phyloP scores from a whole-genome alignment of 805 yeast species.

The Scheffersomyces amazonensis region DNA sequence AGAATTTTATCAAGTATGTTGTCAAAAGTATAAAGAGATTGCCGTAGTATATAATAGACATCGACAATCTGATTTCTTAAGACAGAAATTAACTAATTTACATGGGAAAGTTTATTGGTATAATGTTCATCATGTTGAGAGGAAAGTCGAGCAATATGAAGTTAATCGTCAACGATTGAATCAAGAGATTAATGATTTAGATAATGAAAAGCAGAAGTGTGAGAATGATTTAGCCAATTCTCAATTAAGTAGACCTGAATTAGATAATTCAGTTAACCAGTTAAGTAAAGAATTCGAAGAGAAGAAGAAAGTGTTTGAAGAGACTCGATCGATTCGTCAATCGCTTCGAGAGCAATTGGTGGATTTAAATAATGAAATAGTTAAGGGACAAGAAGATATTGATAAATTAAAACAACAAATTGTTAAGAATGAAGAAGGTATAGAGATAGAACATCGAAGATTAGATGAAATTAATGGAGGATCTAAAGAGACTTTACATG shows the following conservation, averaged over 20 bases:
- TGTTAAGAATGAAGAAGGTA: conserved; percentile 15
- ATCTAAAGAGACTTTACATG: conserved; percentile 30
- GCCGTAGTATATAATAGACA: conserved; percentile 29
- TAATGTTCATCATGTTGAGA: conserved; percentile 31
- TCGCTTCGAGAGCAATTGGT: neutral
- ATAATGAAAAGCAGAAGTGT: conserved; percentile 12
- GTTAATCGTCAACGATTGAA: conserved; percentile 8
- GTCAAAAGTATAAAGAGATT: conserved; percentile 24
- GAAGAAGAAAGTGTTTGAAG: conserved; percentile 5
- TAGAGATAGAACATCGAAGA: conserved; percentile 32
- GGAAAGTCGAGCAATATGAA: conserved; percentile 15
- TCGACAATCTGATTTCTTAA: conserved; percentile 29
- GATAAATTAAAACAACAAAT: conserved; percentile 16
- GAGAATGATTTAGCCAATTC: conserved; percentile 1
- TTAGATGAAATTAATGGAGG: conserved; percentile 44
- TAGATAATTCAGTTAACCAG: neutral
- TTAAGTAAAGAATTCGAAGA: conserved; percentile 7
- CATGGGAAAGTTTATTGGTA: conserved; percentile 43
- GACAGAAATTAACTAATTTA: conserved; percentile 29
- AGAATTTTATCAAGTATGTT: conserved; percentile 21
- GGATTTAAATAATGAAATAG: conserved; percentile 12
- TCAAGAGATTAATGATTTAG: conserved; percentile 12
- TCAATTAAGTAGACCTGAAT: conserved; percentile 6
- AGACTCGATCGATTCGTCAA: conserved; percentile 6
- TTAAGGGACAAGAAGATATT: conserved; percentile 16